These are phyloP conservation scores for Syzygium jambos DNA, from an alignment of 345 rosid species.

Conservation along the genomic window DNA sequence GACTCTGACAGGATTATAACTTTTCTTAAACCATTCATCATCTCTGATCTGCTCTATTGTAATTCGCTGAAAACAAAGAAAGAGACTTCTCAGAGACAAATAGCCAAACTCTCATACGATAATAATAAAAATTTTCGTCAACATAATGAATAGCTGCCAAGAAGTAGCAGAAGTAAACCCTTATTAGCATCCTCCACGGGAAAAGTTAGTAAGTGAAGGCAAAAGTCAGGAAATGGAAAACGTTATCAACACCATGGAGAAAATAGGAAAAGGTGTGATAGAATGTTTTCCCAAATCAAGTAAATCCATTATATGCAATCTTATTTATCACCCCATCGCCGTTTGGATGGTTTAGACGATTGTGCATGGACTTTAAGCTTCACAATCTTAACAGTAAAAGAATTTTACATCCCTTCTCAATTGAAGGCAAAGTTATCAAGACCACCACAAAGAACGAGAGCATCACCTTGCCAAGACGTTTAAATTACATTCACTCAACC, in stretches of 20 bases:
- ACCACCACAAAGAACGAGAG: neutral
- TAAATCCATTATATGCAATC: neutral
- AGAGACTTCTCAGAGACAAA: neutral
- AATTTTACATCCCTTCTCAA: neutral
- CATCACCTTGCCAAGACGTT: neutral
- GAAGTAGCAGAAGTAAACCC: neutral
- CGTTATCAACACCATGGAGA: neutral
- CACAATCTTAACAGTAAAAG: neutral
- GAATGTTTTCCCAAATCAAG: neutral
- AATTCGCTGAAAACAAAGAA: slow-evolving; percentile 54
- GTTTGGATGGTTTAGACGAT: neutral
- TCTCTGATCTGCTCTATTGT: slow-evolving; percentile 67
- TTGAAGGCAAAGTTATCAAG: neutral
- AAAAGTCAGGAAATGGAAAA: neutral
- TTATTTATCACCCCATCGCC: neutral
- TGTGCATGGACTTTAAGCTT: neutral
- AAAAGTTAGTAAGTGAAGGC: neutral
- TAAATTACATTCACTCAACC: neutral
- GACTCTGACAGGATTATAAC: slow-evolving; percentile 56
- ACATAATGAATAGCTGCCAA: neutral
- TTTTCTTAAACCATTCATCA: slow-evolving; percentile 77
- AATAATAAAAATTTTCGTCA: neutral
- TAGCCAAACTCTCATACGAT: neutral
- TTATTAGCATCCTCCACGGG: neutral
- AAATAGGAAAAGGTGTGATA: neutral